These are phyloP conservation scores for Apiotrichum porosum DNA, from an alignment of 1,284 basidiomycete genomes.

Conservation along the genomic window DNA sequence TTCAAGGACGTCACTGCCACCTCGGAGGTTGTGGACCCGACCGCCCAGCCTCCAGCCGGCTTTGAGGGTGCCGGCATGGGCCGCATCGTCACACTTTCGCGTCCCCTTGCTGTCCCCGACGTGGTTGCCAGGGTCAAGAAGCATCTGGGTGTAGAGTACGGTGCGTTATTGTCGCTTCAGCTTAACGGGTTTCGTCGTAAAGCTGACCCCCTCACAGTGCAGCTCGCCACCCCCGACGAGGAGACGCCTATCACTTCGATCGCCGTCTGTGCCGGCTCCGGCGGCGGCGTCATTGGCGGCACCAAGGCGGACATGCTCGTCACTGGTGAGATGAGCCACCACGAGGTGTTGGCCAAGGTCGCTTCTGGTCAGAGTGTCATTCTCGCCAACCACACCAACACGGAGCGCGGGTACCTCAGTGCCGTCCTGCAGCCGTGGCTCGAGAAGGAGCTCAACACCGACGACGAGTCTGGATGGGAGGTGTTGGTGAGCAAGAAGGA, in stretches of 20 bases:
- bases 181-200: no score
- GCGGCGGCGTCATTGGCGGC: constrained; percentile 63
- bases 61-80: constrained; percentile 59
- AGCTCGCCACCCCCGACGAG: constrained; percentile 60
- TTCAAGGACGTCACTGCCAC: constrained; percentile 26
- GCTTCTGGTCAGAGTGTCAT: constrained; percentile 69
- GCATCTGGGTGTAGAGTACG: constrained; percentile 60
- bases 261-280: constrained; percentile 74
- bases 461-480: constrained; percentile 16
- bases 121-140: constrained; percentile 64
- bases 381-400: constrained; percentile 80
- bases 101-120: constrained; percentile 50
- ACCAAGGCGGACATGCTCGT: constrained; percentile 73
- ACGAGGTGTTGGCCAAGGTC: constrained; percentile 72
- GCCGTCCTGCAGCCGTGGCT: constrained; percentile 60
- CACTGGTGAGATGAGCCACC: constrained; percentile 89
- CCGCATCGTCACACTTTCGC: constrained; percentile 58
- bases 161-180: no score
- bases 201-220: constrained; percentile 55
- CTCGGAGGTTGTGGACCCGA: constrained; percentile 22
- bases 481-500: constrained; percentile 14
- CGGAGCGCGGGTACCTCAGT: constrained; percentile 78
- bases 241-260: constrained; percentile 48
- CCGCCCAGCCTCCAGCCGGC: constrained; percentile 25
- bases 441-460: constrained; percentile 52